Evolutionary conservation across 371 early-diverging fungal genomes (phyloP), one percentile per base, ranked within the genome.

Genomic region (Mucor mucedo): DNA sequence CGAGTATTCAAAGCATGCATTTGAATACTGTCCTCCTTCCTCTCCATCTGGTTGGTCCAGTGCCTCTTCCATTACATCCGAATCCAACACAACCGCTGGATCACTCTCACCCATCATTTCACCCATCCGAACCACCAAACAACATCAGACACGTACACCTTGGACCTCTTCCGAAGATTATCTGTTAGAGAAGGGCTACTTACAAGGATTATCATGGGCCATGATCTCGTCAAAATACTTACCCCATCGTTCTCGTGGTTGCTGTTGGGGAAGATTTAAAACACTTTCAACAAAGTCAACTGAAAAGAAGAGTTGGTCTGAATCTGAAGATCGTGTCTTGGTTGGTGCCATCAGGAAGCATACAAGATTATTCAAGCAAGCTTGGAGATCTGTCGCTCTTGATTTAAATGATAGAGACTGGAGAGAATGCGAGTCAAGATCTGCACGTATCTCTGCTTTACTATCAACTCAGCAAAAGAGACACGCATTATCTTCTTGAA

Each of bases 191-290:
- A 68, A 70, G 40, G 79, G 79, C 0, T 78, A 76, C 48, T 64
- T 57, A n/a, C 73, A 78, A 70, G 79, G 76, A 9, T 44, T 78
- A 8, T 78, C 79, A 27, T 78, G 79, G 79, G 76, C 76, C 9
- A 70, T 73, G 74, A 73, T 78, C 45, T 78, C 79, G 9, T 60
- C 79, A 3, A 78, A 71, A 1, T 78, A 78, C 39, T 49, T 76
- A 16, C 79, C 76, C 29, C 79, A 78, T 55, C 73, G 79, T 10
- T 78, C 79, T 27, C 71, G 79, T 33, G 76, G 79, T 7, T 78
- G 79, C 30, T 78, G 79, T 27, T 78, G 79, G 76, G 79, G 79
- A 3, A 67, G 79, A 30, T 78, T 76, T 48, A 78, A 76, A 45
- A 78, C 79, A 2, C 63, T 78, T 13, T 71, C 71, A 53, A 47